These are phyloP conservation scores for Athelia sp. DNA, from an alignment of 1,284 basidiomycete species.

Conservation along the genomic window DNA sequence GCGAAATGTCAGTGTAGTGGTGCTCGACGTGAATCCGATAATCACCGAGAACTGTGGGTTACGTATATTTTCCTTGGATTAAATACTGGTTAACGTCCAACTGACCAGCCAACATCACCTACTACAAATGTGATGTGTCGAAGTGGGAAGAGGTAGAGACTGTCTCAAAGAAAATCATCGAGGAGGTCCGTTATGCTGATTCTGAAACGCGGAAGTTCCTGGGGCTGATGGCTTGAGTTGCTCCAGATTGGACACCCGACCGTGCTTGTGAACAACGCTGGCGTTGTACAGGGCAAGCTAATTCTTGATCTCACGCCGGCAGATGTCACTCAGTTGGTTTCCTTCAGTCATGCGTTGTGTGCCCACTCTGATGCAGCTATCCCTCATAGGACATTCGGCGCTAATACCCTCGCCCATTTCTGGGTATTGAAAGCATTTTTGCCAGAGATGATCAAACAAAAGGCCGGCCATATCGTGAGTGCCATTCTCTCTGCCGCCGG, in stretches of 20 bases:
- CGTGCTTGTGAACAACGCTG: slow-evolving; percentile 92
- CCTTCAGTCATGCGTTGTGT: not conserved
- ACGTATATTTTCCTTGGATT: slow-evolving; percentile 1
- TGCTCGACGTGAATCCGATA: slow-evolving; percentile 78
- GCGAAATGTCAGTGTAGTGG: slow-evolving; percentile 77
- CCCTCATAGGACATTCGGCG: slow-evolving; percentile 72
- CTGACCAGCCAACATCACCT: slow-evolving; percentile 65
- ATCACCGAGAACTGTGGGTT: slow-evolving; percentile 68
- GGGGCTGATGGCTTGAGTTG: too few species aligned
- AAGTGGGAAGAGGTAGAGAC: slow-evolving; percentile 77
- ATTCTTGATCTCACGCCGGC: slow-evolving; percentile 73
- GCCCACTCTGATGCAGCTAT: slow-evolving; percentile 4
- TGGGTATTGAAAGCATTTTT: slow-evolving; percentile 91
- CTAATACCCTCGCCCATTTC: slow-evolving; percentile 87
- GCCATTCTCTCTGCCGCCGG: not conserved
- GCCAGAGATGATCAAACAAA: slow-evolving; percentile 79
- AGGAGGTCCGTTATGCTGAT: slow-evolving; percentile 52
- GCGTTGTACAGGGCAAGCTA: slow-evolving; percentile 87
- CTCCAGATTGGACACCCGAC: slow-evolving; percentile 84
- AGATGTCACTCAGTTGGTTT: slow-evolving; percentile 75
- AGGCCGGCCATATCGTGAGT: slow-evolving; percentile 80
- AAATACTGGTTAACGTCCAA: not conserved
- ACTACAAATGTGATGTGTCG: slow-evolving; percentile 88
- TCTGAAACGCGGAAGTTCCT: slow-evolving; percentile 1
- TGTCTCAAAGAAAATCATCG: slow-evolving; percentile 62